A percentile compares a stretch with the other conserved stretches of the same genome.
Conservation (phyloP, 2,329 filamentous ascomycete species). For the Nothophoma quercina region DNA sequence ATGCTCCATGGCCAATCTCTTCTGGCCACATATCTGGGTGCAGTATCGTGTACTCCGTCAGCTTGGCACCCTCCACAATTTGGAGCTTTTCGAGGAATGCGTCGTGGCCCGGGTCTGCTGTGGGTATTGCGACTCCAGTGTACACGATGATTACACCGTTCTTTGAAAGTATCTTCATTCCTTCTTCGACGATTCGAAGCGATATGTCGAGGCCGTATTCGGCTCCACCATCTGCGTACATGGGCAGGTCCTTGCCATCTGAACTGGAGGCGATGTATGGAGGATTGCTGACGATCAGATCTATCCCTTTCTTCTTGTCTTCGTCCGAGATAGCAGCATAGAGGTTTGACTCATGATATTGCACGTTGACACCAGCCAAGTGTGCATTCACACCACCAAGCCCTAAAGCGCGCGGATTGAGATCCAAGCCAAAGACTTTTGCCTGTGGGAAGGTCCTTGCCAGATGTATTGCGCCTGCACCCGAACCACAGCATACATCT, state of each 20-base stretch:
- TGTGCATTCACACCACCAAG: constrained; percentile 27
- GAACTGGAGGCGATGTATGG: constrained; percentile 35
- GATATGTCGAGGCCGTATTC: constrained; percentile 33
- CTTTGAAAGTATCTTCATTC: constrained; percentile 24
- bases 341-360: constrained; percentile 30
- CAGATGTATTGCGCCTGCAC: constrained; percentile 35
- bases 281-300: constrained; percentile 36
- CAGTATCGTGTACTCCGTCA: constrained; percentile 30
- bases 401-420: constrained; percentile 30
- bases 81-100: constrained; percentile 28
- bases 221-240: constrained; percentile 36
- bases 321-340: constrained; percentile 24
- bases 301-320: constrained; percentile 18
- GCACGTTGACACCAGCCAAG: constrained; percentile 20
- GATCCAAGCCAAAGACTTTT: constrained; percentile 28
- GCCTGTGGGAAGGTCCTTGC: constrained; percentile 27
- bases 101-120: constrained; percentile 24
- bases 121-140: constrained; percentile 32
- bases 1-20: constrained; percentile 32
- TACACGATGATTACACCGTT: constrained; percentile 30
- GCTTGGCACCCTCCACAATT: constrained; percentile 17
- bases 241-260: constrained; percentile 29
- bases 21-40: constrained; percentile 39
- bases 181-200: constrained; percentile 29
- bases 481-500: constrained; percentile 35